These are phyloP conservation scores for Quercus tomentella DNA, from an alignment of 331 rosid species.

Conservation along the genomic window DNA sequence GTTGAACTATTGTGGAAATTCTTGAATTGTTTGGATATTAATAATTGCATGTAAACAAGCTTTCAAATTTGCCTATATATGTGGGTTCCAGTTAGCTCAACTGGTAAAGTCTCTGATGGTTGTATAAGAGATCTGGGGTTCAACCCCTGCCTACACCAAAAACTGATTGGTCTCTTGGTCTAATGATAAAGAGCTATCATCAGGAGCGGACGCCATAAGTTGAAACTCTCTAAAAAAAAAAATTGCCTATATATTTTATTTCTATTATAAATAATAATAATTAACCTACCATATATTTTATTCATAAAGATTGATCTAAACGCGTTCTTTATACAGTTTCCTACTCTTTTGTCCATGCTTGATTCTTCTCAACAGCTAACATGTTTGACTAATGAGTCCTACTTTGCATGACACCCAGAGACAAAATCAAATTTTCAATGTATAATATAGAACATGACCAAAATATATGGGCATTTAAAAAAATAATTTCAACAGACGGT, in stretches of 20 bases:
- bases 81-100: no score
- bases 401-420: background rate
- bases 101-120: no score
- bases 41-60: slow-evolving; percentile 5
- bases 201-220: no score
- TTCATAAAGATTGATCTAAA: slow-evolving; percentile 3
- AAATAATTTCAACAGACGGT: background rate
- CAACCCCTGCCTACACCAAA: no score
- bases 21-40: background rate
- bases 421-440: background rate
- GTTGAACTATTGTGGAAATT: background rate
- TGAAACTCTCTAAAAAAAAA: no score
- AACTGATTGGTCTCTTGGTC: no score
- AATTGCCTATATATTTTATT: background rate
- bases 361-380: background rate
- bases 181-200: no score
- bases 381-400: background rate
- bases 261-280: no score
- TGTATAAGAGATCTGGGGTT: no score
- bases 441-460: no score
- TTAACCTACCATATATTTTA: background rate
- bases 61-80: background rate
- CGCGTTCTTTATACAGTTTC: slow-evolving; percentile 2
- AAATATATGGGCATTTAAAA: no score
- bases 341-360: background rate